Evolutionary conservation across 768 basidiomycete genomes (phyloP), one percentile per base, ranked within the genome.

Genomic region (Daedaleopsis nitida): DNA sequence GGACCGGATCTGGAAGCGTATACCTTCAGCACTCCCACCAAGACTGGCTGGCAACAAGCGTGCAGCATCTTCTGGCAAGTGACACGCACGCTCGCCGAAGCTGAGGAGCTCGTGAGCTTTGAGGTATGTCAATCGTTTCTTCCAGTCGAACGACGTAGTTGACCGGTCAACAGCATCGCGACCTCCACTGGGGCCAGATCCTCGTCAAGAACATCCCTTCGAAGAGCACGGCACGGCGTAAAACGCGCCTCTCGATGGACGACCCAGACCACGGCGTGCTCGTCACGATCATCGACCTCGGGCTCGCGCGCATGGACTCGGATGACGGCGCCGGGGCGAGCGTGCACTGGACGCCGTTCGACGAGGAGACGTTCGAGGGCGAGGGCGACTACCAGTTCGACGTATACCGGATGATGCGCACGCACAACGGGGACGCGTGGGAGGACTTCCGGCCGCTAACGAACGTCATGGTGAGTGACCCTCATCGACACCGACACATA

Each of bases 131-230:
- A 48, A 8, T 59, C 43, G 13, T 17, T 12, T 24, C 32, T 58
- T 32, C 27, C 27, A 32, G 27, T 7, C 4, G 27, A 32, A 32
- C 27, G 7, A 32, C 27, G 27, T 7, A 32, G 27, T 32, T 32
- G 7, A 32, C 27, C 27, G 27, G 3, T 27, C 23, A 21, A n/a
- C 69, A 99, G 96, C 97, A 99, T 75, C 94, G 97, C 35, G 97
- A 99, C 73, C 84, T 99, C n/a, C 97, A 99, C 68, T 94, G 93
- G 86, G 97, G 97, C 21, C 97, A 99, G 73, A 91, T 99, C 52
- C 81, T 99, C 9, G 86, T 98, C 51, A 87, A 87, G 69, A 79
- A 81, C 60, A 59, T 82, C 3, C 74, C 81, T 23, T 55, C 42
- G 67, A 55, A 70, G 50, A 63, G 72, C 72, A 57, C 48, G 66